Percentiles rank a stretch among this genome's conserved stretches.
These are phyloP conservation scores for Calocera cornea DNA, from an alignment of 768 basidiomycete genomes.

Conservation along the genomic window DNA sequence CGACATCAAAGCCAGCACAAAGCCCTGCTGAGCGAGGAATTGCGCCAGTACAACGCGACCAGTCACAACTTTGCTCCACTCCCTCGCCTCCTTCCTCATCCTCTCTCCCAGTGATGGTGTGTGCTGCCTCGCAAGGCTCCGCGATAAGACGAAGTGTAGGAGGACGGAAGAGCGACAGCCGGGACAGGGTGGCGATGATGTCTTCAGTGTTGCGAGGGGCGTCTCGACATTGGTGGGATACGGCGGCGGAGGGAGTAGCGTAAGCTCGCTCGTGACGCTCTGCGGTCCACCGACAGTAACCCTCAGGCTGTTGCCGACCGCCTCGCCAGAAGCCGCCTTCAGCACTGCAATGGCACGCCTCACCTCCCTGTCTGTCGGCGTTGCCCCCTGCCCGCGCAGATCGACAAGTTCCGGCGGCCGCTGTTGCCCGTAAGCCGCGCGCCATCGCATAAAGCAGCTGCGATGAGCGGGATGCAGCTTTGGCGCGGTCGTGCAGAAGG, in stretches of 20 bases:
- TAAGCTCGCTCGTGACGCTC: conserved; percentile 1
- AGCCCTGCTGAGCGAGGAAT: background rate
- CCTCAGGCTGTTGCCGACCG: background rate
- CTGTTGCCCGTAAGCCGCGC: conserved; percentile 14
- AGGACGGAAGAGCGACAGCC: conserved; percentile 15
- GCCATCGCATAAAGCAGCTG: conserved; percentile 18
- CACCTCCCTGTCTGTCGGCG: conserved; percentile 4
- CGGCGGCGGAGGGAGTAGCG: background rate
- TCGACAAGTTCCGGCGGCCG: conserved; percentile 9
- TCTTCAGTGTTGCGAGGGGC: conserved; percentile 11
- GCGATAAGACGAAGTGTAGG: conserved; percentile 7
- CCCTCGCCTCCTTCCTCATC: background rate
- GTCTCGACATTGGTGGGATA: background rate
- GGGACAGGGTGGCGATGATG: conserved; percentile 16
- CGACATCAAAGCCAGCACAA: background rate
- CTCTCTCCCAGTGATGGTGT: background rate
- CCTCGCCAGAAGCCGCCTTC: conserved; percentile 9
- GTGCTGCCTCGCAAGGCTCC: background rate
- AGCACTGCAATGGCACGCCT: conserved; percentile 11
- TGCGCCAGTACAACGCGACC: background rate
- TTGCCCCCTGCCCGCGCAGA: background rate
- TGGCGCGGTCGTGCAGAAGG: conserved; percentile 17
- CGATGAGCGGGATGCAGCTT: conserved; percentile 18
- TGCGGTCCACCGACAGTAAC: background rate
- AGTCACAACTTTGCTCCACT: background rate